These are phyloP conservation scores for Fusarium scirpi DNA, from an alignment of 2,329 filamentous ascomycete genomes.

Conservation along the genomic window DNA sequence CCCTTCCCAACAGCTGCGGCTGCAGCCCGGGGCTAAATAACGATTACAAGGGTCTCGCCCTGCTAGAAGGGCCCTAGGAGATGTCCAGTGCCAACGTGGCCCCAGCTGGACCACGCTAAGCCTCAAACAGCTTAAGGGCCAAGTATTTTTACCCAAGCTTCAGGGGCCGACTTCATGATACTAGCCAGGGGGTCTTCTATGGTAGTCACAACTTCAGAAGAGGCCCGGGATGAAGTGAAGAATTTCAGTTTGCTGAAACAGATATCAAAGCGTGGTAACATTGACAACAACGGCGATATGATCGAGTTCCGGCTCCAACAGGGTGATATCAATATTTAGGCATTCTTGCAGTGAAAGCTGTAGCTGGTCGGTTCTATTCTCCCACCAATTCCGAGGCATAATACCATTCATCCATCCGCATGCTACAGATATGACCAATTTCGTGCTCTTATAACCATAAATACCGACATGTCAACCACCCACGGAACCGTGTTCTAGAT, in stretches of 20 bases:
- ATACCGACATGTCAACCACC: background rate
- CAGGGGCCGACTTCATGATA: slow-evolving; percentile 32
- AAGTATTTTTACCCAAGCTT: slow-evolving; percentile 31
- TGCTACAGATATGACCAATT: slow-evolving; percentile 11
- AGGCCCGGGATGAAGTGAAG: background rate
- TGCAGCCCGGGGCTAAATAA: slow-evolving; percentile 10
- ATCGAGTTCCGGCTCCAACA: background rate
- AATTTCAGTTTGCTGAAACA: background rate
- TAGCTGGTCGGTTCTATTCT: background rate
- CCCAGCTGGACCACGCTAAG: slow-evolving; percentile 31
- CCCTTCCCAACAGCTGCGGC: slow-evolving; percentile 27
- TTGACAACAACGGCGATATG: background rate
- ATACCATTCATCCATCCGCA: slow-evolving; percentile 8
- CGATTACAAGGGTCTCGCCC: slow-evolving; percentile 29
- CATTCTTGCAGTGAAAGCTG: background rate
- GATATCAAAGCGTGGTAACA: background rate
- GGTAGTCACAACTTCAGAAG: background rate
- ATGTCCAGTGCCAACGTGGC: slow-evolving; percentile 38
- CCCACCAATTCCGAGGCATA: slow-evolving; percentile 1
- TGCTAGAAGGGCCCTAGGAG: slow-evolving; percentile 4
- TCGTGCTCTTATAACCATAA: slow-evolving; percentile 5
- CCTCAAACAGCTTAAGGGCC: slow-evolving; percentile 10
- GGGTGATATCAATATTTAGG: background rate
- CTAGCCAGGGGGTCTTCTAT: slow-evolving; percentile 17
- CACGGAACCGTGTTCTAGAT: background rate